Conservation (phyloP, 371 early-diverging fungal species). For the Mucor indicus region DNA sequence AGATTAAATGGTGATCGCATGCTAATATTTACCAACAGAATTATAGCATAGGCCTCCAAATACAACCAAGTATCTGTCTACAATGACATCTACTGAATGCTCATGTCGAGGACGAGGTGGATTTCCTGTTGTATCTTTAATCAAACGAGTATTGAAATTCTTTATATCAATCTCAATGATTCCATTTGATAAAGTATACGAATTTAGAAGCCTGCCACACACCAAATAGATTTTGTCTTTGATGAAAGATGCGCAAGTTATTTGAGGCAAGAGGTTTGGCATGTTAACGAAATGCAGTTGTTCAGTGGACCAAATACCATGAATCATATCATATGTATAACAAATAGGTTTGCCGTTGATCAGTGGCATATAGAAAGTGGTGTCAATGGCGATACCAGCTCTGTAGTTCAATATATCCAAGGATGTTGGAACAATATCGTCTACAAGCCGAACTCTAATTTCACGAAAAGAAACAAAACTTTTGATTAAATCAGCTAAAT, state of each 20-base stretch:
- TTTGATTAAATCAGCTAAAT: no score
- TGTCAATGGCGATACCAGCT: slow-evolving; percentile 19
- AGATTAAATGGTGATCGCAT: neutral
- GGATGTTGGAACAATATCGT: slow-evolving; percentile 5
- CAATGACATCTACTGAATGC: slow-evolving; percentile 26
- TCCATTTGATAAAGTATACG: slow-evolving; percentile 22
- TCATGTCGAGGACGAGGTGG: slow-evolving; percentile 33
- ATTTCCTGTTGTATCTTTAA: slow-evolving; percentile 13
- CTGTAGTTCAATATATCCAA: slow-evolving; percentile 17
- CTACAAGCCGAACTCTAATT: slow-evolving; percentile 1
- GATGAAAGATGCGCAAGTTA: slow-evolving; percentile 21
- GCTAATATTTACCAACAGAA: slow-evolving; percentile 20
- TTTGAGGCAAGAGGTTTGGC: slow-evolving; percentile 14
- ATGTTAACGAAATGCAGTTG: slow-evolving; percentile 4
- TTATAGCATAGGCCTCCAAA: slow-evolving; percentile 40
- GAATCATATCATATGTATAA: slow-evolving; percentile 19
- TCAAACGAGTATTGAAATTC: slow-evolving; percentile 4
- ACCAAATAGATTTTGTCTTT: slow-evolving; percentile 23
- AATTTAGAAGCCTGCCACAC: slow-evolving; percentile 24
- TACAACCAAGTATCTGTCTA: slow-evolving; percentile 22
- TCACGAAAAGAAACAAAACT: slow-evolving; percentile 9
- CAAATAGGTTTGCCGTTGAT: slow-evolving; percentile 21
- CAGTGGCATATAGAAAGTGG: slow-evolving; percentile 26
- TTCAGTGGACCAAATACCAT: slow-evolving; percentile 14
- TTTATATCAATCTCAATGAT: slow-evolving; percentile 21